Conservation (phyloP, 371 early-diverging fungal genomes). For the Mortierella sp. region DNA sequence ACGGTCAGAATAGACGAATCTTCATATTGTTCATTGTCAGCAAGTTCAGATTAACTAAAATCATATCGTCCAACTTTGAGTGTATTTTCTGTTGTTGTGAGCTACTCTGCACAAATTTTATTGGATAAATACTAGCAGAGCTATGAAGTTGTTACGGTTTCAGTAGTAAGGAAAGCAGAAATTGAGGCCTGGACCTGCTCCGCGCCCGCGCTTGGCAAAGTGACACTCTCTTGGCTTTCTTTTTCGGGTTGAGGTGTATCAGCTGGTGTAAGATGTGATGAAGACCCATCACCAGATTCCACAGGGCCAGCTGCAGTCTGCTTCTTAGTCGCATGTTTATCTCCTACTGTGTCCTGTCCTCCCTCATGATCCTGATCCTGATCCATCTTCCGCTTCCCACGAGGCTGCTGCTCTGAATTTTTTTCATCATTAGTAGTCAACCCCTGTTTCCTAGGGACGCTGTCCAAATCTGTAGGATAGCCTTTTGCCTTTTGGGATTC, state of each 20-base stretch:
- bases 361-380: not conserved
- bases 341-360: not conserved
- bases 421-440: not conserved
- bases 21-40: too few relatives aligned
- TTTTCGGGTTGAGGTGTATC: conserved; percentile 23
- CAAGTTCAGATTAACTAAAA: too few relatives aligned
- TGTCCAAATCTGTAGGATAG: conserved; percentile 38
- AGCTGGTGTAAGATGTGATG: conserved; percentile 31
- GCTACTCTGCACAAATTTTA: too few relatives aligned
- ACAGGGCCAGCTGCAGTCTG: conserved; percentile 10
- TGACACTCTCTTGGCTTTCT: not conserved
- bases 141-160: not conserved
- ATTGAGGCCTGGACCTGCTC: conserved; percentile 8
- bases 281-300: conserved; percentile 11
- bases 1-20: too few relatives aligned
- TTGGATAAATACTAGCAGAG: too few relatives aligned
- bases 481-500: conserved; percentile 34
- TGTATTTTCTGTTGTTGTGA: too few relatives aligned
- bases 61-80: too few relatives aligned
- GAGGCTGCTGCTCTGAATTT: not conserved
- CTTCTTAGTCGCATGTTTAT: conserved; percentile 18
- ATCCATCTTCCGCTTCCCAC: conserved; percentile 42
- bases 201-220: conserved; percentile 21
- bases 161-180: not conserved
- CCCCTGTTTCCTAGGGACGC: conserved; percentile 15